phyloP scores from a whole-genome alignment of 2,329 filamentous ascomycete genomes.

The Teratosphaeria nubilosa region DNA sequence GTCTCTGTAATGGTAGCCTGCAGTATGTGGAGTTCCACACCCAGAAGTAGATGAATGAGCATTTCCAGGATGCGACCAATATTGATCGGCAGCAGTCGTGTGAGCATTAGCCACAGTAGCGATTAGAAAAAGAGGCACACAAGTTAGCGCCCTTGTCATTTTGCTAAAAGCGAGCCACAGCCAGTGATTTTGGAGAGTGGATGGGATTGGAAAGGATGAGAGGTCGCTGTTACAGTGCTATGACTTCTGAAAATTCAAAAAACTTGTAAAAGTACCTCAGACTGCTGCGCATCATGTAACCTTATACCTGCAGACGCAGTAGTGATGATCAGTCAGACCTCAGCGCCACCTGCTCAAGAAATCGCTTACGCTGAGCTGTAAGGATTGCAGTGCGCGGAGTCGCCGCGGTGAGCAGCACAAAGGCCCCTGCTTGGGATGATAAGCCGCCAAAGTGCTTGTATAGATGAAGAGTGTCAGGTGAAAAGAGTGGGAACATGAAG shows the following conservation, averaged over 20 bases:
- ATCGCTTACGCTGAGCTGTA: too few species aligned
- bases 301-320: too few species aligned
- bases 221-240: neutral
- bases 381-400: too few species aligned
- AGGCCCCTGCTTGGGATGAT: too few species aligned
- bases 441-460: too few species aligned
- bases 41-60: neutral
- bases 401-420: too few species aligned
- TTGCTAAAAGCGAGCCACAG: neutral
- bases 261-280: too few species aligned
- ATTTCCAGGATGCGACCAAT: neutral
- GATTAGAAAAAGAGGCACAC: neutral
- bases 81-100: neutral
- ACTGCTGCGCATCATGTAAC: too few species aligned
- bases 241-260: too few species aligned
- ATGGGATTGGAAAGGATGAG: neutral
- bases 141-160: neutral
- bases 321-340: too few species aligned
- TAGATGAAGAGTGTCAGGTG: too few species aligned
- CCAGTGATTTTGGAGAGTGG: neutral
- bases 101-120: neutral
- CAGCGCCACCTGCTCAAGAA: too few species aligned
- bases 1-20: constrained; percentile 1
- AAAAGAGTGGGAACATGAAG: neutral
- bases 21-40: constrained; percentile 1